These are phyloP conservation scores for Nitzschia putrida DNA, from an alignment of 108 stramenopile species.

Conservation along the genomic window DNA sequence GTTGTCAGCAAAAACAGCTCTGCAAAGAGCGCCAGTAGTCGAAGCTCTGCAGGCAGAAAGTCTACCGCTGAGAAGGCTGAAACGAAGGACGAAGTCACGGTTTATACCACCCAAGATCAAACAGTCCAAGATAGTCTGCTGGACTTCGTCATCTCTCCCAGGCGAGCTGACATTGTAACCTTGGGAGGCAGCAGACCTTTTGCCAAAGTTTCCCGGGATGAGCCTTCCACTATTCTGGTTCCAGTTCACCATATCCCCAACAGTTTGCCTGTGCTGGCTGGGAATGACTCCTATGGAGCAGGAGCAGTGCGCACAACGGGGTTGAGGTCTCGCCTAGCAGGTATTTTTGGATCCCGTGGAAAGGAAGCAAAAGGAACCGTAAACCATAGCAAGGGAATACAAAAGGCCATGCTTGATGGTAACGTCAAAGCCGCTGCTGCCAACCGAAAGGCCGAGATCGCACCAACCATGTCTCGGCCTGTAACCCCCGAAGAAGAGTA, in stretches of 20 bases:
- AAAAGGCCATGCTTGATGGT: slow-evolving; percentile 23
- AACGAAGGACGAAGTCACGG: background rate
- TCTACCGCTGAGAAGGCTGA: too few species aligned
- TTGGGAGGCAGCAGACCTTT: slow-evolving; percentile 5
- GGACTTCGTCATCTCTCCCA: slow-evolving; percentile 16
- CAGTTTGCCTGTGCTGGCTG: too few species aligned
- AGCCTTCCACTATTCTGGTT: slow-evolving; percentile 9
- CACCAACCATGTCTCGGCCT: background rate
- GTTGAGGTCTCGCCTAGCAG: background rate
- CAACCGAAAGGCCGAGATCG: slow-evolving; percentile 27
- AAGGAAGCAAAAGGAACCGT: background rate
- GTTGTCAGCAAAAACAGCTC: too few species aligned
- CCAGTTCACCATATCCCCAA: background rate
- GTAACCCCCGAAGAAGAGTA: slow-evolving; percentile 16
- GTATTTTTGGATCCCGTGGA: slow-evolving; percentile 7
- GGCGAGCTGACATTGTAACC: slow-evolving; percentile 11
- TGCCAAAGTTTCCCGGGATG: background rate
- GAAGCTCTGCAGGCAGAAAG: too few species aligned
- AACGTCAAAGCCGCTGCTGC: slow-evolving; percentile 19
- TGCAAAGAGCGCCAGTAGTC: too few species aligned
- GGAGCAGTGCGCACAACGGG: too few species aligned
- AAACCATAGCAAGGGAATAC: background rate
- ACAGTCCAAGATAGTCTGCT: slow-evolving; percentile 1
- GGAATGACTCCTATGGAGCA: too few species aligned
- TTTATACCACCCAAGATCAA: background rate